A percentile compares a stretch with the other conserved stretches of the same genome.
Evolutionary conservation across 345 rosid genomes (phyloP).

Genomic region (Melaleuca alternifolia): DNA sequence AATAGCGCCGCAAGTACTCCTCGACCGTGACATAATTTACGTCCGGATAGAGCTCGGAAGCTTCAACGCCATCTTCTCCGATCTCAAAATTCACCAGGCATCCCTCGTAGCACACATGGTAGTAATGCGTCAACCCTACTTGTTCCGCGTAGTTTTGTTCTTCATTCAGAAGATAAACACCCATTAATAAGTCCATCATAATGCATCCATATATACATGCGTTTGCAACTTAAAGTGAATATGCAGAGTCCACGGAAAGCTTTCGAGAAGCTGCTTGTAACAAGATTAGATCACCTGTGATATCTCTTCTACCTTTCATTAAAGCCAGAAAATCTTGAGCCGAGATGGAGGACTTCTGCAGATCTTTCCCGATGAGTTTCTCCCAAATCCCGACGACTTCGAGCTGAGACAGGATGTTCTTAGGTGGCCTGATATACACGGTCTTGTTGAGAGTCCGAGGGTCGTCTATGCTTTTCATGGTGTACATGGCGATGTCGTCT

Average conservation of each 20-base stretch:
- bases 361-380: conserved; percentile 33
- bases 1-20: conserved; percentile 30
- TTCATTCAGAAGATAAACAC: neutral
- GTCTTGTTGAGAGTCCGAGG: conserved; percentile 45
- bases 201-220: neutral
- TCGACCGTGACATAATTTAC: conserved; percentile 20
- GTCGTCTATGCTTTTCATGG: conserved; percentile 24
- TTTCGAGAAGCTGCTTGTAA: neutral
- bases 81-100: conserved; percentile 43
- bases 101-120: conserved; percentile 53
- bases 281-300: neutral
- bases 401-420: conserved; percentile 39
- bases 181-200: neutral
- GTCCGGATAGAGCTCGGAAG: conserved; percentile 32
- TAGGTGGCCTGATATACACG: conserved; percentile 29
- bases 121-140: conserved; percentile 37
- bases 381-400: conserved; percentile 48
- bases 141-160: conserved; percentile 21
- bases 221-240: neutral
- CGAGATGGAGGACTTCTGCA: conserved; percentile 28
- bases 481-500: conserved; percentile 45
- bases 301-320: conserved; percentile 19
- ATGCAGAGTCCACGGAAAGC: neutral
- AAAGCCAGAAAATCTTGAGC: conserved; percentile 26
- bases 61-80: conserved; percentile 36